Base-by-base conservation (phyloP, 1,284 basidiomycete genomes). In the Puccinia triticina region DNA sequence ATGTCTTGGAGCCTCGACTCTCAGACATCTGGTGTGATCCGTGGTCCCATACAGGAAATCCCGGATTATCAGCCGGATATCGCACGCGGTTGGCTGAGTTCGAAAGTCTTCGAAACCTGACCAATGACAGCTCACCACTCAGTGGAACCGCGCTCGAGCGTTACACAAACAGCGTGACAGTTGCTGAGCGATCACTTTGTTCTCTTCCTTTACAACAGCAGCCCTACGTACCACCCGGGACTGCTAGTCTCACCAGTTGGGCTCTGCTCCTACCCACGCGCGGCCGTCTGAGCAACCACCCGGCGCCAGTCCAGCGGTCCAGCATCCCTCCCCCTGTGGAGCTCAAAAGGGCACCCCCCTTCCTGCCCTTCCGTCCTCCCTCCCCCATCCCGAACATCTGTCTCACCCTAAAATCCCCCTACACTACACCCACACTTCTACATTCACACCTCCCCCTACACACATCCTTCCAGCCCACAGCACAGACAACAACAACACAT, bases 111-210 rank as follows among this genome's bases (percentile, higher is more conserved):
- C 4, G 67, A 69, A 69, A 69, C 67, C 67, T 69, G 67, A 69
- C 67, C 67, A 69, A 69, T 69, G 40, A 26, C 67, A 69, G 37
- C 67, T 29, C 67, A 69, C 67, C 67, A 69, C 67, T 69, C 67
- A 37, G 37, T 69, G n/a, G 67, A 29, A 34, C 40, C 46, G 67
- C 37, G 67, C 40, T 69, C 59, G 59, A 61, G 59, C 59, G 7
- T 34, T 8, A 10, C 18, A 34, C 29, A 12, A 37, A n/a, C 11
- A 37, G 59, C 59, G 59, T 61, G 59, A 61, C 59, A 61, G 59
- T 34, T 61, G 59, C 29, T 61, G 59, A 61, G 59, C 59, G 59
- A 61, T 61, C 59, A 29, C 29, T 21, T 61, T 61, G 29, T 59
- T 59, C 7, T 59, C 5, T 29, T 59, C 12, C 2, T 26, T 48